Evolutionary conservation across 1,139 yeast species (phyloP), one percentile per base, ranked within the genome.

Genomic region (Blastobotrys buckinghamii): DNA sequence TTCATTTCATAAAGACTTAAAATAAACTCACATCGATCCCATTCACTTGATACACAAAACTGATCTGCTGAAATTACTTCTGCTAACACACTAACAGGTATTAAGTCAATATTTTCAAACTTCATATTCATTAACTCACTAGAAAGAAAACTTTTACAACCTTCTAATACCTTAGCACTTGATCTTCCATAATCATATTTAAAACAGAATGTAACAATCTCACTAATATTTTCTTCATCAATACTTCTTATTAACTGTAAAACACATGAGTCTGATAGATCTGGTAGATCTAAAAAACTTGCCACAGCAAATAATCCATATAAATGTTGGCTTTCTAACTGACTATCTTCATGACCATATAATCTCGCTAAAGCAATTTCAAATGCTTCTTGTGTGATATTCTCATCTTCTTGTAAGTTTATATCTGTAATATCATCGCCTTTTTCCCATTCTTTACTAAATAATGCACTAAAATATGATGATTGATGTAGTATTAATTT

Each of bases 21-120:
- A 6, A 72, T 64, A 53, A 76, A 75, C 17, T 71, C 54, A 41
- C 77, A 74, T 45, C 82, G 61, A 42, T 75, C 79, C 77, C 78
- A 75, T 58, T 77, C 82, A 1, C 70, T 68, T 1, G 77, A 76
- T 5, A 76, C 76, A 57, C 71, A 77, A 52, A 77, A 77, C 15
- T 72, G 74, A 53, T 77, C 79, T 17, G 71, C 65, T 0, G 74
- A 71, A 6, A 76, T 66, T 5, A 75, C 73, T 24, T 71, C 73
- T 0, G 73, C 68, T 17, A 75, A 66, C 10, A 76, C 61, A 1
- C 64, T 56, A 1, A 60, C 60, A 0, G 80, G 79, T n/a, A 77
- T 65, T 0, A 65, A 70, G 48, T 68, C 72, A 79, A 81, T 75
- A 6, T 58, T 57, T n/a, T 62, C 63, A 5, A 66, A 64, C 1